Evolutionary conservation across 352 stramenopile species (phyloP).

Genomic region (Phytophthora litchii): DNA sequence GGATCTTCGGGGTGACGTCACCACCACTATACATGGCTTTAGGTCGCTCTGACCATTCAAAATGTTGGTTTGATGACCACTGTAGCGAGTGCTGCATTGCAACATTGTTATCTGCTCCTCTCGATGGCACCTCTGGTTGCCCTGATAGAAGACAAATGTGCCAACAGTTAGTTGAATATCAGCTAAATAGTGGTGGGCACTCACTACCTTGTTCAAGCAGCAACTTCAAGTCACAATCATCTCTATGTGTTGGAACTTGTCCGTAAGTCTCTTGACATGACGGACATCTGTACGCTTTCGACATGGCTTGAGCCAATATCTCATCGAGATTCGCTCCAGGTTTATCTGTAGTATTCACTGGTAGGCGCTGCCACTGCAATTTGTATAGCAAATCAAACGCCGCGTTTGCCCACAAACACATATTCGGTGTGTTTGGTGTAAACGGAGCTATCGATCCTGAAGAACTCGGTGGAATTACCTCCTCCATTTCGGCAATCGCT

Average conservation of each 20-base stretch:
- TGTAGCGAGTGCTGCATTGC: slow-evolving; percentile 10
- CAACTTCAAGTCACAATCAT: slow-evolving; percentile 67
- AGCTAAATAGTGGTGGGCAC: slow-evolving; percentile 3
- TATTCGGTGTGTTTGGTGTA: slow-evolving; percentile 41
- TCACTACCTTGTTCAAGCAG: slow-evolving; percentile 59
- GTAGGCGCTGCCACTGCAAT: slow-evolving; percentile 61
- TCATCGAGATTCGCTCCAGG: slow-evolving; percentile 36
- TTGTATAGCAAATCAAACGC: slow-evolving; percentile 75
- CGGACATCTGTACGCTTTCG: slow-evolving; percentile 51
- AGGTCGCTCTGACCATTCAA: slow-evolving; percentile 20
- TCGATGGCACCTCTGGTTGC: slow-evolving; percentile 4
- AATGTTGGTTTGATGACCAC: slow-evolving; percentile 26
- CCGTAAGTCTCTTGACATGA: slow-evolving; percentile 57
- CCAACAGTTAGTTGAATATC: neutral
- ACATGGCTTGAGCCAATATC: slow-evolving; percentile 38
- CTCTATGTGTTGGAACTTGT: slow-evolving; percentile 42
- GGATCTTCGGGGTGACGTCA: slow-evolving; percentile 16
- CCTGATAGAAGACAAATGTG: slow-evolving; percentile 13
- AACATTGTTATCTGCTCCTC: neutral
- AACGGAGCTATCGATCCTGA: slow-evolving; percentile 39
- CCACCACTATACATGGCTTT: slow-evolving; percentile 26
- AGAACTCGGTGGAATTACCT: slow-evolving; percentile 24
- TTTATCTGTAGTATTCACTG: slow-evolving; percentile 8
- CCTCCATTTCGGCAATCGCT: slow-evolving; percentile 40
- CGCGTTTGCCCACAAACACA: slow-evolving; percentile 77